phyloP scores from a whole-genome alignment of 208 protist species.

The Leishmania martiniquensis region DNA sequence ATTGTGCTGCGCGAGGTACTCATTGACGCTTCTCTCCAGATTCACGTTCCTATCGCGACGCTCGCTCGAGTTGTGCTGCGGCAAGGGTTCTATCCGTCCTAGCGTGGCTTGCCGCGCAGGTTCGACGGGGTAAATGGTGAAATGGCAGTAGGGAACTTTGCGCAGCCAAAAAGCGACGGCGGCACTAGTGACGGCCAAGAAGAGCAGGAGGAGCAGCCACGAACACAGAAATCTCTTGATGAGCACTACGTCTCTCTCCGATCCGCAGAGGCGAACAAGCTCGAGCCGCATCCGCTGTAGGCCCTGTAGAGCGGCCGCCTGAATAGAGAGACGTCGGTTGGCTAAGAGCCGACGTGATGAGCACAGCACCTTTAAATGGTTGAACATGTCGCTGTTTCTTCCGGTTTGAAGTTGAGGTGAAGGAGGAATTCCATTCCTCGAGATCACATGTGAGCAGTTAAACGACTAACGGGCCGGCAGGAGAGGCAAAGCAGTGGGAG shows the following conservation, averaged over 20 bases:
- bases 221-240: not conserved
- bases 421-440: too few species aligned
- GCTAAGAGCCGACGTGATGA: not conserved
- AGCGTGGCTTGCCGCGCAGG: not conserved
- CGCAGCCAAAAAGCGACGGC: too few species aligned
- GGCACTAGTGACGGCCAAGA: not conserved
- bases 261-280: not conserved
- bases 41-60: not conserved
- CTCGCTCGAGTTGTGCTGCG: not conserved
- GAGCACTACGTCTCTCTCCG: not conserved
- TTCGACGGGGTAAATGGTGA: not conserved
- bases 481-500: too few species aligned
- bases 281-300: not conserved
- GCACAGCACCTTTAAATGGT: not conserved
- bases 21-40: slow-evolving; percentile 1
- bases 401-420: too few species aligned
- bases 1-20: slow-evolving; percentile 1
- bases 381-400: not conserved
- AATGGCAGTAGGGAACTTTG: not conserved
- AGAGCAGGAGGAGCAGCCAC: not conserved
- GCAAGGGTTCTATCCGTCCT: not conserved
- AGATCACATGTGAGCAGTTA: too few species aligned
- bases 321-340: not conserved
- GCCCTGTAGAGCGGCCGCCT: not conserved
- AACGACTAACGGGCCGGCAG: too few species aligned